Evolutionary conservation across 805 yeast genomes (phyloP).

Genomic region (Starmera pachycereana): DNA sequence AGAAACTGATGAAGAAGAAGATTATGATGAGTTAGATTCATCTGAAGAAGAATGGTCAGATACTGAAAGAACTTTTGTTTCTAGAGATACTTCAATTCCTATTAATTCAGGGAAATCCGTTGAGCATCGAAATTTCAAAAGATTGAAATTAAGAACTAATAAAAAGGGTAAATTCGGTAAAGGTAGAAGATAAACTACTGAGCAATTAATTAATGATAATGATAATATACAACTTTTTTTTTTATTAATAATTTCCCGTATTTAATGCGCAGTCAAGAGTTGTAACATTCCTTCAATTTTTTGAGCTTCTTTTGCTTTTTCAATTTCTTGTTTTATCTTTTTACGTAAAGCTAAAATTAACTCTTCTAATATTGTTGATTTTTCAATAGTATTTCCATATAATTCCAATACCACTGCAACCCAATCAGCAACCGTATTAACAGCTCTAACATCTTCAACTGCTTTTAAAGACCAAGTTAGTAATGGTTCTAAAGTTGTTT

Average conservation of each 20-base stretch:
- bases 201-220: too few species aligned
- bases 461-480: slow-evolving; percentile 71
- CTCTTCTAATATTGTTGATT: slow-evolving; percentile 70
- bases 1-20: slow-evolving; percentile 10
- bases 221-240: not conserved
- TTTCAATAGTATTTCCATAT: slow-evolving; percentile 66
- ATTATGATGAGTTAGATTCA: slow-evolving; percentile 14
- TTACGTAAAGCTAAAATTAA: slow-evolving; percentile 49
- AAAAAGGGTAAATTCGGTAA: slow-evolving; percentile 30
- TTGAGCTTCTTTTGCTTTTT: slow-evolving; percentile 78
- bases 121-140: slow-evolving; percentile 31
- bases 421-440: slow-evolving; percentile 56
- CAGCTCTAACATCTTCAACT: slow-evolving; percentile 71
- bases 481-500: slow-evolving; percentile 74
- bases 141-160: slow-evolving; percentile 41
- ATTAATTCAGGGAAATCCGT: slow-evolving; percentile 7
- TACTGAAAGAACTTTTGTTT: slow-evolving; percentile 10
- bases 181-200: slow-evolving; percentile 16
- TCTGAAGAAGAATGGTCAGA: slow-evolving; percentile 10
- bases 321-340: slow-evolving; percentile 58
- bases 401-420: slow-evolving; percentile 60
- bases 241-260: too few species aligned
- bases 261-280: slow-evolving; percentile 49
- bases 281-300: slow-evolving; percentile 91
- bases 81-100: slow-evolving; percentile 1